Conservation (phyloP, 371 early-diverging fungal genomes). For the Basidiobolus meristosporus region DNA sequence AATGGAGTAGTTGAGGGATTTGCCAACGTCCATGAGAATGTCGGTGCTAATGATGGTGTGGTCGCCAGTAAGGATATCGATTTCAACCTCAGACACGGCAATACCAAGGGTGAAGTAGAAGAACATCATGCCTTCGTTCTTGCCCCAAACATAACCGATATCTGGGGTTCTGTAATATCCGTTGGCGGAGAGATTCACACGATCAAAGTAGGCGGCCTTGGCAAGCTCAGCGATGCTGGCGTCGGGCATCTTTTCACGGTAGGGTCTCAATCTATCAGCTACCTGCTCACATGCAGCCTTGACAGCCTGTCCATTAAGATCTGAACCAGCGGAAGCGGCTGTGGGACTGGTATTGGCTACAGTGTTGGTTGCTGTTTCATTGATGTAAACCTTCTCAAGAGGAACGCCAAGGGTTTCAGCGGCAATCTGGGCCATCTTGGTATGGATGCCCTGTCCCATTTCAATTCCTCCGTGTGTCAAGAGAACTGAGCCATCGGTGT, state of each 20-base stretch:
- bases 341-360: constrained; percentile 53
- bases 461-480: constrained; percentile 63
- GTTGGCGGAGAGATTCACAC: constrained; percentile 44
- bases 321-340: constrained; percentile 49
- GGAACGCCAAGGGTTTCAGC: constrained; percentile 43
- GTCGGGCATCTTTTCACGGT: constrained; percentile 23
- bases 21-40: constrained; percentile 54
- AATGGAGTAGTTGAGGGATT: constrained; percentile 50
- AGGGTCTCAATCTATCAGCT: constrained; percentile 35
- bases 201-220: constrained; percentile 43
- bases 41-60: constrained; percentile 45
- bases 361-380: constrained; percentile 50
- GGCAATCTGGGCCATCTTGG: constrained; percentile 55
- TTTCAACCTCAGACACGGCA: constrained; percentile 53
- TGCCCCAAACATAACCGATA: constrained; percentile 41
- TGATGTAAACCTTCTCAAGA: constrained; percentile 30
- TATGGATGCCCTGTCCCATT: constrained; percentile 71
- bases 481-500: constrained; percentile 58
- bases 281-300: constrained; percentile 44
- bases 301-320: constrained; percentile 59
- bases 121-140: constrained; percentile 33
- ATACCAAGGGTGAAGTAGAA: constrained; percentile 58
- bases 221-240: constrained; percentile 20
- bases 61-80: constrained; percentile 56
- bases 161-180: constrained; percentile 60